phyloP scores from a whole-genome alignment of 1,139 yeast species.

The Yamadazyma friedrichii region DNA sequence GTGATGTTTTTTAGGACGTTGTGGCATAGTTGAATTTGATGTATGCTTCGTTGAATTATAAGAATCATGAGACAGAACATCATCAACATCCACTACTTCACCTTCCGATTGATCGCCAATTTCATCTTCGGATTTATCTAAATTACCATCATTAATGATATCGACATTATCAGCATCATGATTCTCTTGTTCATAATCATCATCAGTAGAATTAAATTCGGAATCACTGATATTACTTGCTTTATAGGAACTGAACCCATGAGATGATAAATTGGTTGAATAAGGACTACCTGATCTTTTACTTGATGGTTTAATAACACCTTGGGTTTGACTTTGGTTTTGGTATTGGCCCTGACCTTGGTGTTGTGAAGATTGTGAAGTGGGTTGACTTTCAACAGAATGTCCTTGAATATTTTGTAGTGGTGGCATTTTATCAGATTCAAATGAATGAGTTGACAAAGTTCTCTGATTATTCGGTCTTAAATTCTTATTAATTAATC shows the following conservation, averaged over 20 bases:
- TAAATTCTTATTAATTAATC: slow-evolving; percentile 10
- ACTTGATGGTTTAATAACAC: neutral
- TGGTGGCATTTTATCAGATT: neutral
- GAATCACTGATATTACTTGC: slow-evolving; percentile 10
- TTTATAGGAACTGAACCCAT: slow-evolving; percentile 6
- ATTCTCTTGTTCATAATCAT: slow-evolving; percentile 7
- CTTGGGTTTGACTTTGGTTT: neutral
- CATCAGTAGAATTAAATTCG: slow-evolving; percentile 10
- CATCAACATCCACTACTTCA: slow-evolving; percentile 33
- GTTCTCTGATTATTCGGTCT: slow-evolving; percentile 15
- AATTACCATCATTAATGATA: slow-evolving; percentile 3
- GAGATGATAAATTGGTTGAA: slow-evolving; percentile 9
- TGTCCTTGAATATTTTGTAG: neutral
- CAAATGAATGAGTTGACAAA: slow-evolving; percentile 12
- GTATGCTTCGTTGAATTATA: slow-evolving; percentile 15
- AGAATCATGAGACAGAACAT: slow-evolving; percentile 31
- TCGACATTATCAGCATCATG: slow-evolving; percentile 1
- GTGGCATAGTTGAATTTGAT: slow-evolving; percentile 14
- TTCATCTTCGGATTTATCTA: slow-evolving; percentile 9
- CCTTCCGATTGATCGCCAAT: slow-evolving; percentile 16
- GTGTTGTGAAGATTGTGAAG: neutral
- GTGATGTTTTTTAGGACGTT: slow-evolving; percentile 6
- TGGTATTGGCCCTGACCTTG: neutral
- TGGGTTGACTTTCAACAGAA: neutral
- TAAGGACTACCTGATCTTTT: slow-evolving; percentile 10